These are phyloP conservation scores for Pichia sp. DNA, from an alignment of 1,139 yeast genomes.

Conservation along the genomic window DNA sequence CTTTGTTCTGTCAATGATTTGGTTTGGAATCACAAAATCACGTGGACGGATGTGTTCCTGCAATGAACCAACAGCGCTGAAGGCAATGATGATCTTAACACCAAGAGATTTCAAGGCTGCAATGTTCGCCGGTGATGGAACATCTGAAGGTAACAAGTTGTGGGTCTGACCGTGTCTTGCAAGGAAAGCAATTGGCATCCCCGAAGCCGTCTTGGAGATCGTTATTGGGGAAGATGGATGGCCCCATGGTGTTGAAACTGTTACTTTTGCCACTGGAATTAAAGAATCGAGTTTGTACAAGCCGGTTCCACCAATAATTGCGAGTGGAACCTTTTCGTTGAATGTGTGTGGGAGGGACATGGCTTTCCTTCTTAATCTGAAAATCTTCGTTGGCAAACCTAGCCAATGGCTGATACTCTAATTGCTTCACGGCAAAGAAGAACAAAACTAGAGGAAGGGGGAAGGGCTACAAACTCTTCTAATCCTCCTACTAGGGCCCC, in stretches of 20 bases:
- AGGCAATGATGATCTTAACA: constrained; percentile 83
- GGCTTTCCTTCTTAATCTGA: background rate
- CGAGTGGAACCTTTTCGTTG: constrained; percentile 64
- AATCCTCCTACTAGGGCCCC: background rate
- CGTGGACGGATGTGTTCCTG: constrained; percentile 87
- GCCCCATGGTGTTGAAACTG: constrained; percentile 94
- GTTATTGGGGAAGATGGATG: constrained; percentile 92
- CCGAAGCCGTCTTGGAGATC: constrained; percentile 66
- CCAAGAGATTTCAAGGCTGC: constrained; percentile 90
- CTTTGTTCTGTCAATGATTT: constrained; percentile 93
- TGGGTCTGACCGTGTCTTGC: constrained; percentile 94
- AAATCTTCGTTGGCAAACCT: background rate
- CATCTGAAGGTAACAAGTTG: constrained; percentile 84
- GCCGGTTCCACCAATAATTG: constrained; percentile 98
- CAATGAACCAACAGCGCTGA: constrained; percentile 94
- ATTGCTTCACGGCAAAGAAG: background rate
- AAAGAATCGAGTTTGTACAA: constrained; percentile 79
- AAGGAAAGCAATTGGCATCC: constrained; percentile 87
- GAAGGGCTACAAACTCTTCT: background rate
- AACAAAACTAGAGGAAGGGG: background rate
- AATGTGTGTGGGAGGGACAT: constrained; percentile 34
- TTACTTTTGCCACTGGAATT: constrained; percentile 78
- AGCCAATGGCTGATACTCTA: background rate
- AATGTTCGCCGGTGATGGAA: constrained; percentile 89
- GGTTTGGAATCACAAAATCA: constrained; percentile 93